Evolutionary conservation across 345 rosid species (phyloP), one percentile per base, ranked within the genome.

Genomic region (Hevea brasiliensis): DNA sequence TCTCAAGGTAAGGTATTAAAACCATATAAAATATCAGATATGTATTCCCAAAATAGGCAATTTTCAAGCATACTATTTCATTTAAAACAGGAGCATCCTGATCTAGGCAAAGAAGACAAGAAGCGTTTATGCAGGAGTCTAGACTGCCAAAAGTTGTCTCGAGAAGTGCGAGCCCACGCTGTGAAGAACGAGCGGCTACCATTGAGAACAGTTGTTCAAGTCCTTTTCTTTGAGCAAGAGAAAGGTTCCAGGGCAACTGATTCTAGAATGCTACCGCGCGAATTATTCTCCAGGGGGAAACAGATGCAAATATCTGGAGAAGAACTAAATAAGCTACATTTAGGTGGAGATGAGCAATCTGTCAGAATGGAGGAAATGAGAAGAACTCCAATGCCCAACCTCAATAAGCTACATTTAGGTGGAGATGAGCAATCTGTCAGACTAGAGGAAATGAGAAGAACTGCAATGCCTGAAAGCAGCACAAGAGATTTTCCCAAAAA

Each of bases 141-240:
- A 6, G 95, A 96, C 87, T 93, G 99, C 86, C 98, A 90, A 80
- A 96, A 93, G 76, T 82, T 96, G 74, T 90, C 99, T 12, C 83
- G 87, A 24, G 94, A 90, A 68, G 87, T 93, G 29, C 93, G 99
- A 0, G 85, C 97, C 1, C 99, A 91, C 20, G 99, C 98, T 0
- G 93, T 91, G 50, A 96, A 93, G 82, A 96, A 96, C 47, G 99
- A 93, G 82, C 84, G 97, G 71, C 85, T 96, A 35, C 99, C 99
- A 10, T 53, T 96, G 77, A 87, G 97, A 80, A 96, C 98, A 2
- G 98, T 96, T 2, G 99, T 96, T 65, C 99, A 90, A 76, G 89
- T 90, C 73, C 90, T 93, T 72, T 96, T 85, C 85, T 96, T 90
- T 37, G 99, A 96, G 23, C 98, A 90, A 70, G 97, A 93, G 72